phyloP scores from a whole-genome alignment of 805 yeast genomes.

The Debaryomyces hansenii region DNA sequence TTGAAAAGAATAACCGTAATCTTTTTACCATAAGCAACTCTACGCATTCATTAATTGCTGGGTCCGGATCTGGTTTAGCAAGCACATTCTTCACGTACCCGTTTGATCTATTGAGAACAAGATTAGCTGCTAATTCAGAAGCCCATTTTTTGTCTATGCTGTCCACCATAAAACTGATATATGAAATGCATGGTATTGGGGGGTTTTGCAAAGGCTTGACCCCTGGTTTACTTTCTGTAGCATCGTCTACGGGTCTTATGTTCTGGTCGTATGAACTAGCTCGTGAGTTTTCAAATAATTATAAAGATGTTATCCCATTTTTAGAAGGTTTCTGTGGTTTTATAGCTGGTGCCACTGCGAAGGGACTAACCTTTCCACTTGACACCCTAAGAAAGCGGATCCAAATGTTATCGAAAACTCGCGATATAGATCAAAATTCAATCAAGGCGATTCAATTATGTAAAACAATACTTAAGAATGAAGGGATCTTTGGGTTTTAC shows the following conservation, averaged over 20 bases:
- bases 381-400: slow-evolving; percentile 79
- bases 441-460: slow-evolving; percentile 21
- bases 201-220: slow-evolving; percentile 53
- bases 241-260: slow-evolving; percentile 71
- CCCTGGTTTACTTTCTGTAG: slow-evolving; percentile 60
- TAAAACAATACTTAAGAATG: slow-evolving; percentile 44
- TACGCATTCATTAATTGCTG: slow-evolving; percentile 56
- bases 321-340: slow-evolving; percentile 65
- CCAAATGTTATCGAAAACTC: slow-evolving; percentile 50
- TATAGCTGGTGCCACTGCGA: slow-evolving; percentile 73
- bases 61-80: slow-evolving; percentile 72
- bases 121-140: slow-evolving; percentile 67
- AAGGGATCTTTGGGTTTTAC: slow-evolving; percentile 71
- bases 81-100: slow-evolving; percentile 84
- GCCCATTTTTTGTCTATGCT: slow-evolving; percentile 39
- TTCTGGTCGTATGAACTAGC: slow-evolving; percentile 66
- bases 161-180: slow-evolving; percentile 24
- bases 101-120: slow-evolving; percentile 82
- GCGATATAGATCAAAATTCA: slow-evolving; percentile 10
- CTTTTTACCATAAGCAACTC: slow-evolving; percentile 29
- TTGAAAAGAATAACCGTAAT: slow-evolving; percentile 16
- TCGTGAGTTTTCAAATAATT: slow-evolving; percentile 34
- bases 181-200: slow-evolving; percentile 29
- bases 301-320: slow-evolving; percentile 28
- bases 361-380: slow-evolving; percentile 76